Conservation (phyloP, 75 land plant species). For the Picea glauca region DNA sequence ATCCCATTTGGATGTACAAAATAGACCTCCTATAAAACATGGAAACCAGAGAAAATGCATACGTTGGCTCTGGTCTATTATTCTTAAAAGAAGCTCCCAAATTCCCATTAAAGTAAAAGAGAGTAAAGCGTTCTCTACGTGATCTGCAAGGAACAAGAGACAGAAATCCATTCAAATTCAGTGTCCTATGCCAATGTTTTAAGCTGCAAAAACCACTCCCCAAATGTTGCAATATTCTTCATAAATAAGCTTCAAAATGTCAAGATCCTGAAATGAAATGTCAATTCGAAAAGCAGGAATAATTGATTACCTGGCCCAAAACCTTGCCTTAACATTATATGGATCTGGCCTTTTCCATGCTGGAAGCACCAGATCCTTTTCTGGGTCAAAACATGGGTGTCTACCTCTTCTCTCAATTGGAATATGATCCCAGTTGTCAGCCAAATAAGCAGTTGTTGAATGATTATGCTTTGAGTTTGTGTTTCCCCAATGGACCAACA, state of each 20-base stretch:
- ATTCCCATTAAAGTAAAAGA: constrained; percentile 95
- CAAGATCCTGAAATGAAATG: not conserved
- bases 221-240: not conserved
- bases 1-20: not conserved
- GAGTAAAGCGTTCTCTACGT: constrained; percentile 44
- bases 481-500: constrained; percentile 98
- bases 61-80: constrained; percentile 85
- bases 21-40: not conserved
- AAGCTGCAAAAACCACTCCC: not conserved
- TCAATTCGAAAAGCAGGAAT: not conserved
- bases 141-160: constrained; percentile 38
- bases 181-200: not conserved
- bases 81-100: constrained; percentile 65
- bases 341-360: constrained; percentile 91
- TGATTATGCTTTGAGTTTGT: constrained; percentile 85
- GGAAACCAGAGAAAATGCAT: constrained; percentile 18
- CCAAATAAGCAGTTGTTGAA: constrained; percentile 88
- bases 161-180: not conserved
- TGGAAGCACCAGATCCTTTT: constrained; percentile 91
- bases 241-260: constrained; percentile 5
- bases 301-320: constrained; percentile 67
- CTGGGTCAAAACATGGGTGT: constrained; percentile 91
- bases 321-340: constrained; percentile 25
- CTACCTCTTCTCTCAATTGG: constrained; percentile 62
- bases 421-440: constrained; percentile 81